Evolutionary conservation across 2,329 filamentous ascomycete species (phyloP), one percentile per base, ranked within the genome.

Genomic region (Scedosporium apiospermum): DNA sequence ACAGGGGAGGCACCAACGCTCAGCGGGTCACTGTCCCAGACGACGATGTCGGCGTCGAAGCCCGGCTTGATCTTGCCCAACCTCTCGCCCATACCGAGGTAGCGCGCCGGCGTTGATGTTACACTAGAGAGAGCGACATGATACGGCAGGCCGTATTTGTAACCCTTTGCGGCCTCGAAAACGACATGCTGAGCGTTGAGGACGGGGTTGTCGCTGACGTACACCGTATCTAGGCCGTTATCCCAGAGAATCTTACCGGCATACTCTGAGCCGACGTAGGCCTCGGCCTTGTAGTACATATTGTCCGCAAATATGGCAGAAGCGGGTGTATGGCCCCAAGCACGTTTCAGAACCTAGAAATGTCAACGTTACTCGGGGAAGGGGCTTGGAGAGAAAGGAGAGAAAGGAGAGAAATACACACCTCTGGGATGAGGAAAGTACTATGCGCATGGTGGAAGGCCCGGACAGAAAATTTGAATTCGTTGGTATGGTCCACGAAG

Each of bases 401-500:
- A 41, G 16, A 1, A 41, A n/a, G 1, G 34, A n/a, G 1, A 0
- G 41, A 3, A 12, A 10, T 4, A 64, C 75, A 64, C 65, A 84
- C 78, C 70, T 90, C 87, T 0, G 87, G 87, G 0, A 89, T 81
- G 1, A 89, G 73, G 66, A 79, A 89, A 0, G 87, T 87, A 67
- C 87, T 82, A 63, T 89, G 84, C 3, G 87, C 87, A 67, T 90
- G 87, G 69, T 90, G 87, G 68, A 90, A 89, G 0, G 87, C 86
- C 12, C 84, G 78, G 3, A 89, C 75, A 0, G 82, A 72, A 67
- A 90, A 89, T 64, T 84, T 80, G 74, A 90, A 90, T 76, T 90
- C 88, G 66, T 89, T 88, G 14, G 84, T 88, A 69, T 89, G 86
- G 64, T 87, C 81, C 3, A 90, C 81, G 70, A 89, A 88, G 38